Evolutionary conservation across 371 early-diverging fungal genomes (phyloP), one percentile per base, ranked within the genome.

Genomic region (Choanephora cucurbitarum): DNA sequence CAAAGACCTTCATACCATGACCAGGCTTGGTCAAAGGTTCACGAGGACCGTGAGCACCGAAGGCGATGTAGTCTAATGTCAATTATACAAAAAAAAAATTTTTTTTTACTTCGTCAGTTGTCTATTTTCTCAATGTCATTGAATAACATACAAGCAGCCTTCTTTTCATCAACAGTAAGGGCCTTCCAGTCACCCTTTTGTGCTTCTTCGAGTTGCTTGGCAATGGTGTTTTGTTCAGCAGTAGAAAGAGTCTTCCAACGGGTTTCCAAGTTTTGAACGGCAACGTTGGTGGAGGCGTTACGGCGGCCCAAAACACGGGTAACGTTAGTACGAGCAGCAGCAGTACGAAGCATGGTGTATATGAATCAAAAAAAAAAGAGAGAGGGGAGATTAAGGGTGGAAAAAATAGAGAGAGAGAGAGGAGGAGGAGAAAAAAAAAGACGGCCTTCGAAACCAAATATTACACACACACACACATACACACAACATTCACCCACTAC

Each of bases 141-240:
- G 21, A 24, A 13, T 18, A 22, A 34, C 89, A 72, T 84, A 96
- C 97, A 77, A 31, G 74, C 87, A 67, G 98, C 94, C 74, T 91
- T 88, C 91, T 97, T 97, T 75, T 97, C 89, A 46, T 96, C 96
- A 55, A 88, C 59, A 46, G 95, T 79, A 63, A 97, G 77, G 58
- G 82, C 75, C 80, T 90, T 91, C 98, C 98, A 97, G 80, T 97
- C 96, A 48, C 84, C 92, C 83, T 92, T 92, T 82, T 95, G 93
- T 60, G 78, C 78, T 70, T 88, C 91, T 62, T 83, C 83, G 43
- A 97, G 84, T 58, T 83, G 77, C 71, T 88, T 91, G 56, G 90
- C 79, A 56, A 96, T 84, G 52, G 88, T 87, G 62, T 82, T 82
- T 81, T 92, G 93, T 74, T 95, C 95, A 58, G 82, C 79, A 57